Evolutionary conservation across 2,329 filamentous ascomycete genomes (phyloP).

Genomic region (Lasiodiplodia citricola): DNA sequence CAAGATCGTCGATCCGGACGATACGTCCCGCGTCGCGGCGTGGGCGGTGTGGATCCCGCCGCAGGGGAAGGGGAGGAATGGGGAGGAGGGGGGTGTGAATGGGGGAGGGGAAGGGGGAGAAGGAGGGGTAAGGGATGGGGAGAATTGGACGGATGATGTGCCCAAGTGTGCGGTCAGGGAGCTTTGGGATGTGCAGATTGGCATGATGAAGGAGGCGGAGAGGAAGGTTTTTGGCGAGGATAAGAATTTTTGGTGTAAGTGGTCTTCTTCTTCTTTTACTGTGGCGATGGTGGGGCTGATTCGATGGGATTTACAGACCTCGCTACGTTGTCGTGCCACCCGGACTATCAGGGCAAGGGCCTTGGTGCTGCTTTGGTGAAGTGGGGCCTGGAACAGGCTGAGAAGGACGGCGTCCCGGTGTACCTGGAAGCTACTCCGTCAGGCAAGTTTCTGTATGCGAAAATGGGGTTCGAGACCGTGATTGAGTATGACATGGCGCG

Average conservation of each 20-base stretch:
- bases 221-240: background rate
- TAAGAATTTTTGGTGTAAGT: constrained; percentile 3
- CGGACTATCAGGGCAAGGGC: constrained; percentile 16
- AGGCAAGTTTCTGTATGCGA: constrained; percentile 45
- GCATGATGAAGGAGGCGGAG: background rate
- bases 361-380: constrained; percentile 11
- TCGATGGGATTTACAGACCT: constrained; percentile 25
- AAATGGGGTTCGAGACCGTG: constrained; percentile 33
- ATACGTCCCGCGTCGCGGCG: constrained; percentile 27
- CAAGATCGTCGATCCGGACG: constrained; percentile 23
- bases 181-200: background rate
- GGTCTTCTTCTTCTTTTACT: background rate
- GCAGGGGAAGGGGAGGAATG: background rate
- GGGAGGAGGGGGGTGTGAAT: background rate
- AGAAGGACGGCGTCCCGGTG: constrained; percentile 42
- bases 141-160: too few relatives aligned
- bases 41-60: constrained; percentile 18
- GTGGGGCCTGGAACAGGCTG: constrained; percentile 30
- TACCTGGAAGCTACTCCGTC: constrained; percentile 48
- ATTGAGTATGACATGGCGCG: constrained; percentile 35
- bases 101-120: background rate
- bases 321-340: constrained; percentile 4
- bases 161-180: background rate
- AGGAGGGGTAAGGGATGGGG: background rate
- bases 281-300: constrained; percentile 14